Conservation (phyloP, 495 filamentous ascomycete species). For the Talaromyces borbonicus region DNA sequence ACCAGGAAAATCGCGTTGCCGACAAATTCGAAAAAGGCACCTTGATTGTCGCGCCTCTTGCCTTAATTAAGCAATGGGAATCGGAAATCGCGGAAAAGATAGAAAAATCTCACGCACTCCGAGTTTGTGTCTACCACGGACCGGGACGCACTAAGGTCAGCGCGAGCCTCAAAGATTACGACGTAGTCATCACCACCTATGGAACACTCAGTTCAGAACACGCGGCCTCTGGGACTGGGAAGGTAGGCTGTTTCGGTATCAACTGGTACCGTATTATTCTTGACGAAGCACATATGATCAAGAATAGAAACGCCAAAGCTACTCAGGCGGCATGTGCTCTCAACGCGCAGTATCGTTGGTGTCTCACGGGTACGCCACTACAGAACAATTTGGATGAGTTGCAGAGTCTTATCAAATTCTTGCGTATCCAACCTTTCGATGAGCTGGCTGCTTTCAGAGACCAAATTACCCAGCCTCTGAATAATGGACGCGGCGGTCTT, state of each 20-base stretch:
- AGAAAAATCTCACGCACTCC: constrained; percentile 51
- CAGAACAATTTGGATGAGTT: constrained; percentile 98
- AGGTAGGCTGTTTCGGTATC: constrained; percentile 78
- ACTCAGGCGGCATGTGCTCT: constrained; percentile 81
- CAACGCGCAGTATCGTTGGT: constrained; percentile 82
- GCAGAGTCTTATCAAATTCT: constrained; percentile 83
- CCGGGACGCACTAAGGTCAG: constrained; percentile 69
- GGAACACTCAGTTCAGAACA: constrained; percentile 89
- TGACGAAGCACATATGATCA: constrained; percentile 96
- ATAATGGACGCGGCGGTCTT: constrained; percentile 71
- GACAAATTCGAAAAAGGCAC: constrained; percentile 63
- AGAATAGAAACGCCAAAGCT: constrained; percentile 92
- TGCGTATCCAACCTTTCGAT: constrained; percentile 85
- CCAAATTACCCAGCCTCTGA: constrained; percentile 77
- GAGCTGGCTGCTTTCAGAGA: constrained; percentile 76
- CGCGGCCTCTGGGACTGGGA: constrained; percentile 51
- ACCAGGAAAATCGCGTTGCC: constrained; percentile 49
- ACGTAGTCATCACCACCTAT: constrained; percentile 96
- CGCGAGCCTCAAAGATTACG: constrained; percentile 66
- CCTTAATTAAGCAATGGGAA: constrained; percentile 97
- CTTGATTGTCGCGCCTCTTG: constrained; percentile 87
- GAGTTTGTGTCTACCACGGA: constrained; percentile 85
- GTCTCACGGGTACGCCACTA: constrained; percentile 89
- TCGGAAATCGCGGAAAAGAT: constrained; percentile 78
- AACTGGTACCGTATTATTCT: constrained; percentile 94